Evolutionary conservation across 305 asterid species (phyloP).

Genomic region (Rubia tinctorum): DNA sequence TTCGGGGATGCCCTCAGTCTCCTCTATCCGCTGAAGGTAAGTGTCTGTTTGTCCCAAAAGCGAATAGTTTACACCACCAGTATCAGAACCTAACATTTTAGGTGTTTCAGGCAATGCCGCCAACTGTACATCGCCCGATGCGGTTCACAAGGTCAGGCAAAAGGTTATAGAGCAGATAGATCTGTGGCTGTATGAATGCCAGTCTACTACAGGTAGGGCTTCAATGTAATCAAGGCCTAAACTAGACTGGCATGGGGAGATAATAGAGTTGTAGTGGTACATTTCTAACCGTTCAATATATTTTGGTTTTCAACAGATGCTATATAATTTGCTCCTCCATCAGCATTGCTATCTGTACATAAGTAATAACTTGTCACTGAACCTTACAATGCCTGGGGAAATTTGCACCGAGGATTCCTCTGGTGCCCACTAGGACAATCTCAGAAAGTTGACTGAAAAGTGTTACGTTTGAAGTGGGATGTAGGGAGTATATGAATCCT

Average conservation of each 20-base stretch:
- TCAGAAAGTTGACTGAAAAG: neutral
- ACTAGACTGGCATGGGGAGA: neutral
- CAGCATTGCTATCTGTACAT: constrained; percentile 5
- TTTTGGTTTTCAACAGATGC: constrained; percentile 21
- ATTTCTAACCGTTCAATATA: constrained; percentile 1
- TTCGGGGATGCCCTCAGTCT: constrained; percentile 97
- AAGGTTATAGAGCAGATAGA: constrained; percentile 60
- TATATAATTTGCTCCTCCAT: constrained; percentile 19
- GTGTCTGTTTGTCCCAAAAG: constrained; percentile 6
- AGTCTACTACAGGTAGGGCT: constrained; percentile 44
- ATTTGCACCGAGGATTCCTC: too few relatives aligned
- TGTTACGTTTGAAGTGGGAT: too few relatives aligned
- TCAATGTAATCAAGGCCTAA: constrained; percentile 30
- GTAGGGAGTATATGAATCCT: neutral
- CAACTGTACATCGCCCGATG: constrained; percentile 76
- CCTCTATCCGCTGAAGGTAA: constrained; percentile 72
- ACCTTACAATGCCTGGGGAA: neutral
- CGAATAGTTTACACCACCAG: constrained; percentile 10
- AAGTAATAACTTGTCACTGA: neutral
- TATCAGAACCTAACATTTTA: neutral
- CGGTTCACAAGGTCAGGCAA: constrained; percentile 75
- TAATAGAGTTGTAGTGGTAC: neutral
- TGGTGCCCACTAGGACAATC: too few relatives aligned
- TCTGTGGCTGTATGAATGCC: constrained; percentile 83
- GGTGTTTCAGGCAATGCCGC: constrained; percentile 53